Conservation (phyloP, 441 rosid species). For the Daphne laureola region DNA sequence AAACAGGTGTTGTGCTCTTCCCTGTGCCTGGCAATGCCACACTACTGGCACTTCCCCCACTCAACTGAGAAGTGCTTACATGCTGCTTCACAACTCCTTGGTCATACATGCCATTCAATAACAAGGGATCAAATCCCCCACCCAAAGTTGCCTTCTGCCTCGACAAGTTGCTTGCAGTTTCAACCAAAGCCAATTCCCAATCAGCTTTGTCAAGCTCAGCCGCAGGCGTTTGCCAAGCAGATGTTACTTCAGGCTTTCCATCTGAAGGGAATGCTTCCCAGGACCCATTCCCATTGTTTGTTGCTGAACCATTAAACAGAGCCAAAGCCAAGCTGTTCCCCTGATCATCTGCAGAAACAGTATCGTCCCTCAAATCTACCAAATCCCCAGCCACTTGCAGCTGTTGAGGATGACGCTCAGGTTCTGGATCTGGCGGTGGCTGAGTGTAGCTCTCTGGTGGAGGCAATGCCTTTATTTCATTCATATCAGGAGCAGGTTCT, state of each 20-base stretch:
- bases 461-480: constrained; percentile 83
- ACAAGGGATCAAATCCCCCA: constrained; percentile 82
- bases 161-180: constrained; percentile 72
- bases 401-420: constrained; percentile 42
- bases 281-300: constrained; percentile 47
- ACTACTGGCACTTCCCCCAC: constrained; percentile 90
- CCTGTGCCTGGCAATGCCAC: constrained; percentile 67
- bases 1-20: constrained; percentile 47
- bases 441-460: constrained; percentile 62
- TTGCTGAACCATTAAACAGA: constrained; percentile 60
- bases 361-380: constrained; percentile 77
- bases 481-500: constrained; percentile 63
- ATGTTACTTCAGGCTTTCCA: constrained; percentile 62
- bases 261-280: constrained; percentile 89
- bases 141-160: constrained; percentile 78
- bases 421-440: constrained; percentile 44
- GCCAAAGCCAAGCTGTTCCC: constrained; percentile 86
- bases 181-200: constrained; percentile 95
- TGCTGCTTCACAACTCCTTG: constrained; percentile 93
- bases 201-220: constrained; percentile 81
- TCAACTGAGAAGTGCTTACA: constrained; percentile 52
- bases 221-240: constrained; percentile 97
- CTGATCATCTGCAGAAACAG: constrained; percentile 68
- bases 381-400: constrained; percentile 53
- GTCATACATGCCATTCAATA: constrained; percentile 89